phyloP scores from a whole-genome alignment of 2,329 filamentous ascomycete species.

The Ambrosiella beaveri region DNA sequence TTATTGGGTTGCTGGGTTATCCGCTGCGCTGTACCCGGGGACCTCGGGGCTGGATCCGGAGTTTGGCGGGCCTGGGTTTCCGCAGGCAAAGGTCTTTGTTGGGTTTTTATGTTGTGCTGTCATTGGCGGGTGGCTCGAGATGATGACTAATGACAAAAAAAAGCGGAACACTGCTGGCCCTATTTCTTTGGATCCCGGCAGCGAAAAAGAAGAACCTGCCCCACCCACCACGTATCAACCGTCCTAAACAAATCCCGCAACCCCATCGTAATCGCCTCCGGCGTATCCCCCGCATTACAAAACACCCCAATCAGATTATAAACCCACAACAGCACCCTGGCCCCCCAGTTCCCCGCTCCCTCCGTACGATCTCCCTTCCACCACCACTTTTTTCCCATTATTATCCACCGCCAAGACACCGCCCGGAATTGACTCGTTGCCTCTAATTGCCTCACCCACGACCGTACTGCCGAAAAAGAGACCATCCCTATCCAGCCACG shows the following conservation, averaged over 20 bases:
- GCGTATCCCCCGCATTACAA: constrained; percentile 23
- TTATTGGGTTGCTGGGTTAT: constrained; percentile 26
- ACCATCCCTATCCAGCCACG: constrained; percentile 14
- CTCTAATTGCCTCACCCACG: constrained; percentile 11
- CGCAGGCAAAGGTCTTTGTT: constrained; percentile 21
- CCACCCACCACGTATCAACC: constrained; percentile 24
- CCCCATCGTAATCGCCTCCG: constrained; percentile 20
- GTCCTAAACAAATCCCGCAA: constrained; percentile 22
- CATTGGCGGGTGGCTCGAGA: constrained; percentile 5
- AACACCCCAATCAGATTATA: constrained; percentile 24
- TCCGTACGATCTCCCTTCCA: background rate
- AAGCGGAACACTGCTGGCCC: no score
- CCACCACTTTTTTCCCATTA: background rate
- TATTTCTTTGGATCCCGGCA: background rate
- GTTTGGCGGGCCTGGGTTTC: constrained; percentile 27
- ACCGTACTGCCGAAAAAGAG: constrained; percentile 18
- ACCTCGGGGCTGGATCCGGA: constrained; percentile 26
- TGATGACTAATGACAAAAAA: background rate
- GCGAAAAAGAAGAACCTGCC: constrained; percentile 23
- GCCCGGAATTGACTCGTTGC: background rate
- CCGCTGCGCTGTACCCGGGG: constrained; percentile 22
- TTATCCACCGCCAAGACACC: background rate
- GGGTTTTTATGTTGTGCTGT: constrained; percentile 16
- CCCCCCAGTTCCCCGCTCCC: constrained; percentile 1
- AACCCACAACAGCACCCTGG: constrained; percentile 15